These are phyloP conservation scores for Arabidopsis suecica DNA, from an alignment of 345 rosid genomes.

Conservation along the genomic window DNA sequence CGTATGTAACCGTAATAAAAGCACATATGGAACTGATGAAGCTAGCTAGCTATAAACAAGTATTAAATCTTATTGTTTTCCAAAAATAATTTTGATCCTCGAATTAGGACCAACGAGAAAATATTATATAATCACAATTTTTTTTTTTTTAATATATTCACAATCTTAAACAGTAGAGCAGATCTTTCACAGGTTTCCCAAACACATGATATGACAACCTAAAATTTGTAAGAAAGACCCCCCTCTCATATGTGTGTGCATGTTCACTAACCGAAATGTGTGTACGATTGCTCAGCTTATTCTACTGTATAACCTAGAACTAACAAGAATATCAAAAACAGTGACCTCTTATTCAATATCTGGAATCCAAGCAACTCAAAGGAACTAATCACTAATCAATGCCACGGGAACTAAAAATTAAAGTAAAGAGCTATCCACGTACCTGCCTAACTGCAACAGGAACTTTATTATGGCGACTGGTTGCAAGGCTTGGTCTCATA, in stretches of 20 bases:
- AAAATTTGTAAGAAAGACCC: background rate
- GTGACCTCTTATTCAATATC: background rate
- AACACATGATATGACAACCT: slow-evolving; percentile 11
- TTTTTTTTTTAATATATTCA: background rate
- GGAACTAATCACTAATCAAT: slow-evolving; percentile 3
- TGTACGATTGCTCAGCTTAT: background rate
- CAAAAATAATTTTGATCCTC: background rate
- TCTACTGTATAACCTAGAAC: slow-evolving; percentile 11
- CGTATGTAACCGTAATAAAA: background rate
- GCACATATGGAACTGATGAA: background rate
- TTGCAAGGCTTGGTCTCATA: slow-evolving; percentile 80
- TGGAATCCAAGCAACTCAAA: slow-evolving; percentile 20
- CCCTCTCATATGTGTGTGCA: slow-evolving; percentile 11
- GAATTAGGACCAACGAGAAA: background rate
- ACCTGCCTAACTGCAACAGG: slow-evolving; percentile 93
- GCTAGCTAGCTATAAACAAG: background rate
- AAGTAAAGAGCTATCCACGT: slow-evolving; percentile 20
- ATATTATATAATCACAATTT: background rate
- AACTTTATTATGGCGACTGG: slow-evolving; percentile 79
- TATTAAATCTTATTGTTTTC: slow-evolving; percentile 9
- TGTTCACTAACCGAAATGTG: slow-evolving; percentile 11
- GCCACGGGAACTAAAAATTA: background rate
- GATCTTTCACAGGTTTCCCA: background rate
- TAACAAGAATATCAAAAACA: slow-evolving; percentile 9
- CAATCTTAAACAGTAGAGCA: slow-evolving; percentile 6